phyloP scores from a whole-genome alignment of 139 green algal genomes.

The Eudorina sp. region DNA sequence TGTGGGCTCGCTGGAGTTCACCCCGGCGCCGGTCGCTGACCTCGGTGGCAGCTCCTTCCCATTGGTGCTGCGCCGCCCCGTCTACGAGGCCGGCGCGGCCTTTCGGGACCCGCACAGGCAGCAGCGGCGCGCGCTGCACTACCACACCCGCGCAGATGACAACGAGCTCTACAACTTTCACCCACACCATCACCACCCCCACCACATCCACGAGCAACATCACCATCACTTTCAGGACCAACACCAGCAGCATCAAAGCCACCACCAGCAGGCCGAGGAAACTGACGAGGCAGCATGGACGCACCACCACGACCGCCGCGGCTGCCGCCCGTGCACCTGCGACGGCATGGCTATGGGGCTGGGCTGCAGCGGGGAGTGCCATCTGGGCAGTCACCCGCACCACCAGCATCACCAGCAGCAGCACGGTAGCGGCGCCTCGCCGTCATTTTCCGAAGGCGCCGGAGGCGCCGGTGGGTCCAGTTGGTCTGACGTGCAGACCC shows the following conservation, averaged over 20 bases:
- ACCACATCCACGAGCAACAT: too few relatives aligned
- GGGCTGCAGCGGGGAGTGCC: not conserved
- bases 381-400: not conserved
- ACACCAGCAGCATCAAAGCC: too few relatives aligned
- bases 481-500: too few relatives aligned
- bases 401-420: not conserved
- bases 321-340: not conserved
- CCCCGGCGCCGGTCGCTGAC: not conserved
- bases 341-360: not conserved
- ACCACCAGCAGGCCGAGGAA: not conserved
- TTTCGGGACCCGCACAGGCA: not conserved
- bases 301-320: not conserved
- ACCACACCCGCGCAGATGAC: not conserved
- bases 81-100: not conserved
- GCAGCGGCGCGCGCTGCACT: not conserved
- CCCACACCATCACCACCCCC: not conserved
- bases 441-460: too few relatives aligned
- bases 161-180: not conserved
- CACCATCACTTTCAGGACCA: too few relatives aligned
- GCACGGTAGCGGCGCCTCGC: not conserved
- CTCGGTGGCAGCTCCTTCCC: not conserved
- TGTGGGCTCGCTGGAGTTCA: not conserved
- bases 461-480: too few relatives aligned
- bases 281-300: not conserved
- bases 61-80: not conserved